phyloP scores from a whole-genome alignment of 139 green algal genomes.

The Spirogloea muscicola region DNA sequence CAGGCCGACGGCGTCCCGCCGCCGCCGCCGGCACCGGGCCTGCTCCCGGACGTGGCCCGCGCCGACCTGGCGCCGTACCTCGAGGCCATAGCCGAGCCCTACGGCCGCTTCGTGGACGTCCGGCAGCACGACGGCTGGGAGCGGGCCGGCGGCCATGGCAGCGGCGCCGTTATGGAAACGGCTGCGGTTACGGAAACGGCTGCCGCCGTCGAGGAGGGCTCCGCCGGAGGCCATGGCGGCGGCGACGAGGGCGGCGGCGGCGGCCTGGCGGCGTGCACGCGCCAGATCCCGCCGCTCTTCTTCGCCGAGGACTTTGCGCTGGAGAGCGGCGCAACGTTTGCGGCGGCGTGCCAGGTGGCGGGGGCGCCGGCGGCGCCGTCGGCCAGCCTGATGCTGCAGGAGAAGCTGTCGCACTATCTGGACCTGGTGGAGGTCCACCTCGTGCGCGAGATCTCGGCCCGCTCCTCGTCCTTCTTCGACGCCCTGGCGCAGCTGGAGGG shows the following conservation, averaged over 20 bases:
- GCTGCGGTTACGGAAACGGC: background rate
- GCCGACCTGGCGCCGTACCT: conserved; percentile 40
- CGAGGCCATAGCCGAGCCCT: conserved; percentile 7
- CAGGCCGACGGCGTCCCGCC: too few species aligned
- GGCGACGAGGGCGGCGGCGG: conserved; percentile 10
- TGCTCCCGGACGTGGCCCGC: conserved; percentile 28
- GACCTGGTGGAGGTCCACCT: conserved; percentile 52
- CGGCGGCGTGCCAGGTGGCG: conserved; percentile 25
- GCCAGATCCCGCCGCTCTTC: conserved; percentile 41
- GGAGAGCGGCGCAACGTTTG: conserved; percentile 30
- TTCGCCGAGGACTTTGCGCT: conserved; percentile 50
- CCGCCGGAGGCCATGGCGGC: background rate
- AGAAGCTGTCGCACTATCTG: conserved; percentile 51
- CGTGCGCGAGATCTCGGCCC: conserved; percentile 45
- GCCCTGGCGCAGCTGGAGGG: conserved; percentile 66
- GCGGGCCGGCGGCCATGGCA: background rate
- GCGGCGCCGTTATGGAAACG: background rate
- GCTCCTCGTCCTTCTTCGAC: conserved; percentile 54
- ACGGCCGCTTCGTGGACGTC: conserved; percentile 36
- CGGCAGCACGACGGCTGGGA: conserved; percentile 24
- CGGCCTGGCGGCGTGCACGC: conserved; percentile 38
- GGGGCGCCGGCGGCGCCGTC: conserved; percentile 4
- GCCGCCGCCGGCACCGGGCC: conserved; percentile 26
- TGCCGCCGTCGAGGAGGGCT: background rate
- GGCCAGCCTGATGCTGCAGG: conserved; percentile 43